These are phyloP conservation scores for Physcia stellaris DNA, from an alignment of 495 filamentous ascomycete species.

Conservation along the genomic window DNA sequence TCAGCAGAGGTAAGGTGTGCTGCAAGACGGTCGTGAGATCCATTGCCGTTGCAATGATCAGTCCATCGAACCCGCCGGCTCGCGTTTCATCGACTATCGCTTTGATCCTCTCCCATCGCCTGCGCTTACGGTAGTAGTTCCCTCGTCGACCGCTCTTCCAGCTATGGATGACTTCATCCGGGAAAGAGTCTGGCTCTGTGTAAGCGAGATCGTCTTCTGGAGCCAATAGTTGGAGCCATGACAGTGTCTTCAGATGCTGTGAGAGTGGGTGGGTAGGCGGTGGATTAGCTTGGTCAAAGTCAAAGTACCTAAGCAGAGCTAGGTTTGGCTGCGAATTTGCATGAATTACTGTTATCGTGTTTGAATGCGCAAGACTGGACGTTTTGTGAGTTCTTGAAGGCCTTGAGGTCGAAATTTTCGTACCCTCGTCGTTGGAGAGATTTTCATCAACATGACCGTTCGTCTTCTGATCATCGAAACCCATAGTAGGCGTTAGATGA, in stretches of 20 bases:
- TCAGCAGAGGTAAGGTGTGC: slow-evolving; percentile 59
- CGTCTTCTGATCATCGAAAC: slow-evolving; percentile 22
- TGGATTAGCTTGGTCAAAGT: slow-evolving; percentile 57
- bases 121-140: slow-evolving; percentile 71
- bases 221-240: slow-evolving; percentile 78
- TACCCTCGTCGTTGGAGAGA: slow-evolving; percentile 2
- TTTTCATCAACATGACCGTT: slow-evolving; percentile 8
- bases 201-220: slow-evolving; percentile 62
- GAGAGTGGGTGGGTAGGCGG: slow-evolving; percentile 62
- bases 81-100: slow-evolving; percentile 58
- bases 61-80: slow-evolving; percentile 64
- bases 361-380: slow-evolving; percentile 43
- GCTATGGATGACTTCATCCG: slow-evolving; percentile 39
- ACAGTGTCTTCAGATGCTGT: slow-evolving; percentile 66
- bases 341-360: slow-evolving; percentile 82
- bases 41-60: slow-evolving; percentile 70
- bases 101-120: slow-evolving; percentile 57
- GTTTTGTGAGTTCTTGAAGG: slow-evolving; percentile 15
- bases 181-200: slow-evolving; percentile 37
- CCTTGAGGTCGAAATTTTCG: slow-evolving; percentile 3
- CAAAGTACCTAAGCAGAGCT: slow-evolving; percentile 72
- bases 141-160: slow-evolving; percentile 68
- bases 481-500: slow-evolving; percentile 14
- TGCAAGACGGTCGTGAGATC: slow-evolving; percentile 62
- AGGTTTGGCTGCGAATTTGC: slow-evolving; percentile 83